These are phyloP conservation scores for Saccharomycopsis sp. DNA, from an alignment of 805 yeast species.

Conservation along the genomic window DNA sequence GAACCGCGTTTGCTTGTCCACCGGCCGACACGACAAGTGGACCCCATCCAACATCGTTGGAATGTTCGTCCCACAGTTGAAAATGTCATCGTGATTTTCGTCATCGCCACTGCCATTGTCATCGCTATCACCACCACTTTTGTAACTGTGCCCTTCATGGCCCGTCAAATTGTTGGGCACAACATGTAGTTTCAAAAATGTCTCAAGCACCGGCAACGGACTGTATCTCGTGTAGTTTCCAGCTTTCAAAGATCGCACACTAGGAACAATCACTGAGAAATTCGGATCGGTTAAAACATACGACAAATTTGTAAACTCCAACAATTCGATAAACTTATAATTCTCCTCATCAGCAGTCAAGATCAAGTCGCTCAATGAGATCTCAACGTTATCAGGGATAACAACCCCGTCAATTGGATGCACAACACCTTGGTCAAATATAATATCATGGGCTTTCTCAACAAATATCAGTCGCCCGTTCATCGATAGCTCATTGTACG, in stretches of 20 bases:
- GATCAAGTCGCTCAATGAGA: conserved; percentile 49
- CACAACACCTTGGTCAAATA: conserved; percentile 78
- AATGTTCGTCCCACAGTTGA: conserved; percentile 39
- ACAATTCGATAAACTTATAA: conserved; percentile 39
- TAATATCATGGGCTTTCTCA: conserved; percentile 45
- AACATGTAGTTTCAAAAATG: conserved; percentile 59
- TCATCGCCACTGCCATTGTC: conserved; percentile 1
- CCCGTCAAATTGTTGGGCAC: conserved; percentile 48
- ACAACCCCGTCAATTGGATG: conserved; percentile 54
- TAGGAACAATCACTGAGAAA: conserved; percentile 68
- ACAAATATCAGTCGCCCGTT: conserved; percentile 19
- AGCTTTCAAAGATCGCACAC: conserved; percentile 44
- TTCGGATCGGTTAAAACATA: conserved; percentile 32
- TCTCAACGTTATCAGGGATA: conserved; percentile 47
- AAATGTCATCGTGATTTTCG: conserved; percentile 24
- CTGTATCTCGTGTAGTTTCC: conserved; percentile 34
- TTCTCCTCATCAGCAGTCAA: conserved; percentile 38
- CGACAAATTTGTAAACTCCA: conserved; percentile 34
- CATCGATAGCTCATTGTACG: conserved; percentile 21
- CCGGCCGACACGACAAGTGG: conserved; percentile 35
- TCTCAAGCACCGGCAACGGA: conserved; percentile 35
- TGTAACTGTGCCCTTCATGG: conserved; percentile 19
- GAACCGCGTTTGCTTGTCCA: conserved; percentile 30
- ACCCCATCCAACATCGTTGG: conserved; percentile 38
- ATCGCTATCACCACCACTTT: no score